A percentile compares a stretch with the other conserved stretches of the same genome.
These are phyloP conservation scores for Tolypocladium cylindrosporum DNA, from an alignment of 2,329 filamentous ascomycete species.

Conservation along the genomic window DNA sequence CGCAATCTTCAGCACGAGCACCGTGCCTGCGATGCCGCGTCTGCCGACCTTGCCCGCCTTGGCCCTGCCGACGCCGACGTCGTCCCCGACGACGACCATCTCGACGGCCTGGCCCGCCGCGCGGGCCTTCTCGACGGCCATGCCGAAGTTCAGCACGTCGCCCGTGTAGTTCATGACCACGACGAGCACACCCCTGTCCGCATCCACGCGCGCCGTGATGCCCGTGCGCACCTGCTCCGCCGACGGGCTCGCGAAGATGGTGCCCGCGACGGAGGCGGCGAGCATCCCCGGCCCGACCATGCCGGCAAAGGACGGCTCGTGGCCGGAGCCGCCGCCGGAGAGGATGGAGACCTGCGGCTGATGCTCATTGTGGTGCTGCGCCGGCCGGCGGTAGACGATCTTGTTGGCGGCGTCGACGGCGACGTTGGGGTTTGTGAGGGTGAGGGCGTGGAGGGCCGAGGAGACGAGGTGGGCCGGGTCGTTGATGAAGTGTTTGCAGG, in stretches of 20 bases:
- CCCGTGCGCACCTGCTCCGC: constrained; percentile 75
- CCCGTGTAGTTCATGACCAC: constrained; percentile 94
- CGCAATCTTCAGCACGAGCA: constrained; percentile 82
- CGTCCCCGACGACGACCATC: constrained; percentile 87
- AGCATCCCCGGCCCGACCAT: constrained; percentile 79
- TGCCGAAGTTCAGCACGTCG: constrained; percentile 83
- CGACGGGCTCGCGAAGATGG: constrained; percentile 74
- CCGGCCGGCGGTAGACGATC: constrained; percentile 63
- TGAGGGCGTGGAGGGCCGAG: constrained; percentile 65
- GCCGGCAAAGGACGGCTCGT: constrained; percentile 79
- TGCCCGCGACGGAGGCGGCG: constrained; percentile 73
- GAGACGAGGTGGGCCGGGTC: constrained; percentile 71
- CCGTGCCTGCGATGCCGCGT: constrained; percentile 82
- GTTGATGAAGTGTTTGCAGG: constrained; percentile 79
- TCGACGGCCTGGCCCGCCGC: constrained; percentile 68
- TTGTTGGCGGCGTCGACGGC: constrained; percentile 73
- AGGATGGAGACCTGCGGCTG: constrained; percentile 66
- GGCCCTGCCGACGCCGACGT: constrained; percentile 75
- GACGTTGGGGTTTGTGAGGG: constrained; percentile 74
- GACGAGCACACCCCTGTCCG: constrained; percentile 68
- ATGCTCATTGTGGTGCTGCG: constrained; percentile 13
- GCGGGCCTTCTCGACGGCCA: constrained; percentile 86
- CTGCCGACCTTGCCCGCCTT: constrained; percentile 87
- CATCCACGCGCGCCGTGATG: constrained; percentile 63
- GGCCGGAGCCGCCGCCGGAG: constrained; percentile 80